phyloP scores from a whole-genome alignment of 305 asterid genomes.

The Coffea humblotiana region DNA sequence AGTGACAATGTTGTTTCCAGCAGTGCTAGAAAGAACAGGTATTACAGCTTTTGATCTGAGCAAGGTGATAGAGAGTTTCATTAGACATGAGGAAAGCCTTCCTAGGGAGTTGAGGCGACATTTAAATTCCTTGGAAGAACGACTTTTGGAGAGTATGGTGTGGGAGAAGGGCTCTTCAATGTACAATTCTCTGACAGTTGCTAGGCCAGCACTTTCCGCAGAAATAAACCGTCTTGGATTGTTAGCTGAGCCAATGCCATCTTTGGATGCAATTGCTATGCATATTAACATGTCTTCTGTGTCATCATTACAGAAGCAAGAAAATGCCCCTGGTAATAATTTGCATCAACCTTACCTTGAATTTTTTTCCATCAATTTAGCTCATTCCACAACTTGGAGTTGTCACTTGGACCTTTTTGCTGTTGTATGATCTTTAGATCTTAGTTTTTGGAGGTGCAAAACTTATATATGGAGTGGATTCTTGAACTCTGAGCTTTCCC shows the following conservation, averaged over 20 bases:
- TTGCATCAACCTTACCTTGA: constrained; percentile 13
- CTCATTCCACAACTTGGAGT: not conserved
- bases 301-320: constrained; percentile 56
- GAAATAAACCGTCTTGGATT: constrained; percentile 86
- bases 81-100: constrained; percentile 94
- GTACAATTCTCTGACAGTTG: constrained; percentile 93
- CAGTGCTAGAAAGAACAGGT: constrained; percentile 96
- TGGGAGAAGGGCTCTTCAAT: constrained; percentile 99
- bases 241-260: constrained; percentile 98
- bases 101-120: constrained; percentile 97
- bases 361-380: not conserved
- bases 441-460: not conserved
- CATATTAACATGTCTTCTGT: constrained; percentile 55
- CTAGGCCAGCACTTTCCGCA: constrained; percentile 75
- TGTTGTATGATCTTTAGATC: not conserved
- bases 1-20: constrained; percentile 92
- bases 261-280: constrained; percentile 93
- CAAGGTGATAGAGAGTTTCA: constrained; percentile 98
- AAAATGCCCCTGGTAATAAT: constrained; percentile 53
- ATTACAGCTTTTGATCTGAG: constrained; percentile 97
- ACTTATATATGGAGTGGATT: not conserved
- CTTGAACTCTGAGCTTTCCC: not conserved
- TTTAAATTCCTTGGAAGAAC: constrained; percentile 92
- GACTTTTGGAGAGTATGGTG: constrained; percentile 94
- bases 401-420: not conserved